Evolutionary conservation across 2,329 filamentous ascomycete genomes (phyloP).

Genomic region (Pyrenophora tritici-repentis): DNA sequence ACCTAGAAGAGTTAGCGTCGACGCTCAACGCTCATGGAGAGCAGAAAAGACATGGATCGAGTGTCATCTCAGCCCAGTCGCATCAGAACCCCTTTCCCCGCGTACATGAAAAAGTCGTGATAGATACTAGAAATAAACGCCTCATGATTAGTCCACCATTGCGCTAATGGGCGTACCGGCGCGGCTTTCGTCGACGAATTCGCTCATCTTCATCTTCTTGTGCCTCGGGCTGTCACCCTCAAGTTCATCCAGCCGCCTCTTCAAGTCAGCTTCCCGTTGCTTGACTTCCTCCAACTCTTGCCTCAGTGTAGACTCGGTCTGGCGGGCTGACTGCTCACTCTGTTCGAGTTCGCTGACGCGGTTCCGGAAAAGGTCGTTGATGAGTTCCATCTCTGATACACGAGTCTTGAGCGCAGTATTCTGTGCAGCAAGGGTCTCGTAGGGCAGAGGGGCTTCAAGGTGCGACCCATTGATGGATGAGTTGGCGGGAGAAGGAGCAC

Average conservation of each 20-base stretch:
- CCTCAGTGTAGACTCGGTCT: constrained; percentile 61
- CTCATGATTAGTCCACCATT: constrained; percentile 30
- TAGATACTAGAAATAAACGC: constrained; percentile 15
- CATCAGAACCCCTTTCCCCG: constrained; percentile 11
- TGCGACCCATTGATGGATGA: constrained; percentile 65
- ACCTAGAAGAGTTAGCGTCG: constrained; percentile 34
- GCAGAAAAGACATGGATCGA: constrained; percentile 10
- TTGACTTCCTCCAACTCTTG: constrained; percentile 74
- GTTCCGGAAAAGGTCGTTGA: constrained; percentile 74
- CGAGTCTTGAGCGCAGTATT: constrained; percentile 92
- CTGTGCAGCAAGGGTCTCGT: constrained; percentile 77
- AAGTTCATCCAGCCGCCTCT: constrained; percentile 75
- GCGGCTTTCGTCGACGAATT: constrained; percentile 56
- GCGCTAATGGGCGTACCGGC: constrained; percentile 42
- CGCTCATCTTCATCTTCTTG: constrained; percentile 63
- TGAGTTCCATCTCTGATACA: constrained; percentile 92
- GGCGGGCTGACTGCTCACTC: constrained; percentile 69
- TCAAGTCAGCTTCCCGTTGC: constrained; percentile 78
- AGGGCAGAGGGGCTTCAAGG: constrained; percentile 73
- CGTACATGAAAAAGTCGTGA: constrained; percentile 17
- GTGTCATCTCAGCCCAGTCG: constrained; percentile 13
- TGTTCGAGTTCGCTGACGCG: constrained; percentile 75
- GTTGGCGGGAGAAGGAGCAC: constrained; percentile 61
- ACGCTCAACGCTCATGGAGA: constrained; percentile 21
- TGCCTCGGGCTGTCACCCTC: constrained; percentile 54